Evolutionary conservation across 148 eudicot genomes (phyloP), one percentile per base, ranked within the genome.

Genomic region (Camellia granthamiana): DNA sequence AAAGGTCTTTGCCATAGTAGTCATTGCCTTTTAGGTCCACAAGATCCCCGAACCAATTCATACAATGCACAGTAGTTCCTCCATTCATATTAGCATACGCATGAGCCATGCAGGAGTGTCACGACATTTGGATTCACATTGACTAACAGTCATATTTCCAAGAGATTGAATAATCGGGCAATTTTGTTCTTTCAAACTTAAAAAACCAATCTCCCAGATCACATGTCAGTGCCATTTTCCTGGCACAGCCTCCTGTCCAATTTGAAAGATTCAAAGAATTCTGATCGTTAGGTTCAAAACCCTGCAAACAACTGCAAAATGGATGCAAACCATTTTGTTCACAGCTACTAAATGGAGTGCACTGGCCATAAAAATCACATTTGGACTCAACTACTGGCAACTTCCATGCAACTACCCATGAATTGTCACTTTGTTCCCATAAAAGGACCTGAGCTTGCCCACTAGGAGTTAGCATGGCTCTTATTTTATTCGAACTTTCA

Each of bases 91-190:
- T 68, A 6, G 3, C 11, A 64, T 23, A 64, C 3, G 42, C 69
- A 1, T 64, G 23, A 64, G 69, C 69, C 0, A 51, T 30, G 46
- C 72, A 68, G 11, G 72, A 68, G n/a, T 68, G 12, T 38, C 11
- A 42, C 8, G 72, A 38, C 72, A 68, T 68, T 38, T 23, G 41
- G 11, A 68, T 68, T 38, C 72, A 68, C 72, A 68, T 68, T 68
- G 1, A 68, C 51, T 68, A 68, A 41, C 18, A 13, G 12, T 68
- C 72, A 5, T 68, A 38, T 14, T 38, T 38, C 47, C 46, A 4
- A 19, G 72, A 68, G 16, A 6, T 8, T 14, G 72, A 68, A 42
- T 68, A 16, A 0, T 68, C 72, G 0, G 72, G 72, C 47, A 68
- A 14, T 41, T 68, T 68, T 47, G 41, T 1, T 51, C 49, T 68